Conservation (phyloP, 163 green algal species). For the Picocystis sp. region DNA sequence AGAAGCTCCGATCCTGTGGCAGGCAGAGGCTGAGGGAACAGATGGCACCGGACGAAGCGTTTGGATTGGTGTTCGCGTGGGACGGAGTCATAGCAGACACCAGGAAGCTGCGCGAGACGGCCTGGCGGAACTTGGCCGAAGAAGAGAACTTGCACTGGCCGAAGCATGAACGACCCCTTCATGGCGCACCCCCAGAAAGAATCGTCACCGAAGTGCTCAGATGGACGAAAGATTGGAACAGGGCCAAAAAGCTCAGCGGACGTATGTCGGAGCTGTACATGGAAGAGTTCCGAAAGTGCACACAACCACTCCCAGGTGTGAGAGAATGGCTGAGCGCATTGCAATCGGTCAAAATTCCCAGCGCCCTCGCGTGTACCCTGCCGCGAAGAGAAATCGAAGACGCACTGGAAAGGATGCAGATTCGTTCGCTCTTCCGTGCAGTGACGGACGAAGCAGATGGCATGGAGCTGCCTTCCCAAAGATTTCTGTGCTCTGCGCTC, state of each 20-base stretch:
- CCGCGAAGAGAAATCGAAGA: conserved; percentile 8
- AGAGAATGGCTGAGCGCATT: conserved; percentile 50
- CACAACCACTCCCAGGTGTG: conserved; percentile 29
- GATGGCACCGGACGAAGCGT: conserved; percentile 62
- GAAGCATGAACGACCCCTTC: conserved; percentile 17
- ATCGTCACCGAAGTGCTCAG: conserved; percentile 40
- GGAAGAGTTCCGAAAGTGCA: conserved; percentile 20
- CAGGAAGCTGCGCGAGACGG: conserved; percentile 18
- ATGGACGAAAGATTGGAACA: conserved; percentile 33
- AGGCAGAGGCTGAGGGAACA: conserved; percentile 39
- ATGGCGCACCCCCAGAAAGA: conserved; percentile 29
- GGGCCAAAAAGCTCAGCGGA: conserved; percentile 27
- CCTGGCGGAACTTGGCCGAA: conserved; percentile 37
- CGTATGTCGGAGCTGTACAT: conserved; percentile 29
- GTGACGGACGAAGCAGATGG: conserved; percentile 61
- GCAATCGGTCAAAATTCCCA: conserved; percentile 37
- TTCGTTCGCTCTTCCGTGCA: conserved; percentile 15
- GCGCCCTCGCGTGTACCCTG: conserved; percentile 23
- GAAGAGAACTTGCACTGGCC: conserved; percentile 28
- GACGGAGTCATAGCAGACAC: conserved; percentile 27
- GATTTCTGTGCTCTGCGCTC: conserved; percentile 61
- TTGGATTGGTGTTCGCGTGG: conserved; percentile 60
- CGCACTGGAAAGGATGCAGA: conserved; percentile 16
- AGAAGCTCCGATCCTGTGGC: conserved; percentile 38
- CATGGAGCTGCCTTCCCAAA: conserved; percentile 59